phyloP scores from a whole-genome alignment of 1,139 yeast species.

The Blastobotrys illinoisensis region DNA sequence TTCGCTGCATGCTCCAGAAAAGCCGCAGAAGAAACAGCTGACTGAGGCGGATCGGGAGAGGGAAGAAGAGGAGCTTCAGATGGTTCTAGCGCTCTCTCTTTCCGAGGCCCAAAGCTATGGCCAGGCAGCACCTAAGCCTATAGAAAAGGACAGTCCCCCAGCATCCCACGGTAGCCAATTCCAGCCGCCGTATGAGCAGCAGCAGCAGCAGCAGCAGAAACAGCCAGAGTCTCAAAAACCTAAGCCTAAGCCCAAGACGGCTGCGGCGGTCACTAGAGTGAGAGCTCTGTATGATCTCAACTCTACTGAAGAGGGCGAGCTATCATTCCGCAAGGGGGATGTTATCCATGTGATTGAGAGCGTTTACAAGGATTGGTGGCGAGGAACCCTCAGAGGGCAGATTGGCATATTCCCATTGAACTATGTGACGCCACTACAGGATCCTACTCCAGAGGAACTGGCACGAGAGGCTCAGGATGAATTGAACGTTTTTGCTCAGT shows the following conservation, averaged over 20 bases:
- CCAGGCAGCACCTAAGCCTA: neutral
- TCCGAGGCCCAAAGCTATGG: slow-evolving; percentile 41
- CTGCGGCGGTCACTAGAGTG: slow-evolving; percentile 55
- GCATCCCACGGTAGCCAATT: slow-evolving; percentile 8
- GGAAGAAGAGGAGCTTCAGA: slow-evolving; percentile 78
- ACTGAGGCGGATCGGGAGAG: slow-evolving; percentile 43
- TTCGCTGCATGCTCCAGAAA: slow-evolving; percentile 42
- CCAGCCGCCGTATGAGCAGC: slow-evolving; percentile 9
- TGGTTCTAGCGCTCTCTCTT: slow-evolving; percentile 72
- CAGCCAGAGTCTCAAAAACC: slow-evolving; percentile 13
- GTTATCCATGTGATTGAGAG: slow-evolving; percentile 76
- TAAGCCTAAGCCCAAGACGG: slow-evolving; percentile 22
- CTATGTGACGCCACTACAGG: slow-evolving; percentile 77
- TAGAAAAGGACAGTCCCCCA: slow-evolving; percentile 7
- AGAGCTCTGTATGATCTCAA: slow-evolving; percentile 79
- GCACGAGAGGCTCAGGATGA: slow-evolving; percentile 41
- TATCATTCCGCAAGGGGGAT: slow-evolving; percentile 37
- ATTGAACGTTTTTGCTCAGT: slow-evolving; percentile 42
- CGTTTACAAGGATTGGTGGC: slow-evolving; percentile 94
- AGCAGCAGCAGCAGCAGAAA: slow-evolving; percentile 12
- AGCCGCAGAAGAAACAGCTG: slow-evolving; percentile 56
- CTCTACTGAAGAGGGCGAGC: slow-evolving; percentile 48
- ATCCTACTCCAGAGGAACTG: slow-evolving; percentile 54
- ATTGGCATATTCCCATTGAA: slow-evolving; percentile 92
- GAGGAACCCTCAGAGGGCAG: slow-evolving; percentile 76